Evolutionary conservation across 2,329 filamentous ascomycete species (phyloP).

Genomic region (Sporothrix variecibatus): DNA sequence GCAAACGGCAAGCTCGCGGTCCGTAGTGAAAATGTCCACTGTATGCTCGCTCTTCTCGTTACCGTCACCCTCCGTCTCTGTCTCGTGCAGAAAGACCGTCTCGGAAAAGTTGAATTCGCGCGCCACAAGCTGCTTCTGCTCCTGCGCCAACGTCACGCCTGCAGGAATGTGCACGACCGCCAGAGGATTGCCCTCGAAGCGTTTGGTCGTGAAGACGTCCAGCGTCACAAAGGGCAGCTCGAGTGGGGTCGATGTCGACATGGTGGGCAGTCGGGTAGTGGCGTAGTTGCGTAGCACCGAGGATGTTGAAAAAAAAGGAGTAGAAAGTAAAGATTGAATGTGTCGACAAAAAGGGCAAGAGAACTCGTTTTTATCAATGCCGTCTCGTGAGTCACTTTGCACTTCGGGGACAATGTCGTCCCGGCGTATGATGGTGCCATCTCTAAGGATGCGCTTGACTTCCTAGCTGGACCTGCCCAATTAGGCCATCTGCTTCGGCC

Average conservation of each 20-base stretch:
- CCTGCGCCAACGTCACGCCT: constrained; percentile 46
- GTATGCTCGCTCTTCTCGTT: constrained; percentile 37
- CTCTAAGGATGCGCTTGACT: neutral
- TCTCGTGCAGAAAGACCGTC: constrained; percentile 62
- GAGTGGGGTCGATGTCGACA: neutral
- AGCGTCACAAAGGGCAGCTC: constrained; percentile 53
- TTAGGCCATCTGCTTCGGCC: neutral
- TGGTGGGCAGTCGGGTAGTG: neutral
- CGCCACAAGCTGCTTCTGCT: constrained; percentile 60
- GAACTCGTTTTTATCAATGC: no score
- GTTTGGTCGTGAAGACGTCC: constrained; percentile 58
- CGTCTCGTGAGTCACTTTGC: no score
- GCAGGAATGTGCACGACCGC: constrained; percentile 58
- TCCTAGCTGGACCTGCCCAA: neutral
- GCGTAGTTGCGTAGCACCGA: no score
- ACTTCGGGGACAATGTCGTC: no score
- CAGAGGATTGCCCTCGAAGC: constrained; percentile 60
- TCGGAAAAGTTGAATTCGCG: constrained; percentile 66
- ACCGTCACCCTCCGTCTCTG: constrained; percentile 35
- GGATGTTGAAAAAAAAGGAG: neutral
- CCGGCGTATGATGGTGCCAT: neutral
- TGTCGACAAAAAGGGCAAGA: no score
- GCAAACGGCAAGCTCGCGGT: constrained; percentile 62
- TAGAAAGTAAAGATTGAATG: no score
- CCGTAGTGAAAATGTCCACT: constrained; percentile 62